These are phyloP conservation scores for Geotrichum aggregatum DNA, from an alignment of 1,139 yeast genomes.

Conservation along the genomic window DNA sequence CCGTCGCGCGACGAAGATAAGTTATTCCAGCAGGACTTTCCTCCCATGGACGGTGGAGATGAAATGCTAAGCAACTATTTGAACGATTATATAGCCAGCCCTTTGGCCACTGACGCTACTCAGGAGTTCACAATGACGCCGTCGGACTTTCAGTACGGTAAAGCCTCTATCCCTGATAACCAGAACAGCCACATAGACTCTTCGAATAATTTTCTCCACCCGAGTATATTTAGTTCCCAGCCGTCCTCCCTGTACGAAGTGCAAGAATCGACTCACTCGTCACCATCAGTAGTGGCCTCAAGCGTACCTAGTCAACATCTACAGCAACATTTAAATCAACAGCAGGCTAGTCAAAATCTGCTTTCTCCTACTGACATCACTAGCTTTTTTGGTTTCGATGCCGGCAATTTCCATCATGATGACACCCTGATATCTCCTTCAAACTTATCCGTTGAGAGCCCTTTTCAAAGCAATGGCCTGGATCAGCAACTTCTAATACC, in stretches of 20 bases:
- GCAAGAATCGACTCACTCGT: neutral
- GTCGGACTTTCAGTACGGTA: neutral
- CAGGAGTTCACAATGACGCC: neutral
- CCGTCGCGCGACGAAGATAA: neutral
- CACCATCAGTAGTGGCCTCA: neutral
- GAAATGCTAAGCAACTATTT: constrained; percentile 1
- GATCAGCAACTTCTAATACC: constrained; percentile 20
- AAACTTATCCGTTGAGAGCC: constrained; percentile 3
- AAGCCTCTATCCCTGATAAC: neutral
- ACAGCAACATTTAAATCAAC: neutral
- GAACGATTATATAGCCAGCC: constrained; percentile 2
- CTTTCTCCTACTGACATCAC: neutral
- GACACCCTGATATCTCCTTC: neutral
- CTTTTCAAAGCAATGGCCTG: constrained; percentile 1
- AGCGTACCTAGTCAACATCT: neutral
- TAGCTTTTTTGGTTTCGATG: neutral
- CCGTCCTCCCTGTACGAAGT: neutral
- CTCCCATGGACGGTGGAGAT: neutral
- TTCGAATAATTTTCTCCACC: neutral
- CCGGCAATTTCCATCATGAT: neutral
- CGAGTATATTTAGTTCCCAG: constrained; percentile 1
- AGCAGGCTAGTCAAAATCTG: too few species aligned
- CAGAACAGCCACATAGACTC: neutral
- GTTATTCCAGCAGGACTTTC: neutral
- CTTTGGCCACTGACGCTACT: neutral